Conservation (phyloP, 1,284 basidiomycete species). For the Apiotrichum mycotoxinovorans region DNA sequence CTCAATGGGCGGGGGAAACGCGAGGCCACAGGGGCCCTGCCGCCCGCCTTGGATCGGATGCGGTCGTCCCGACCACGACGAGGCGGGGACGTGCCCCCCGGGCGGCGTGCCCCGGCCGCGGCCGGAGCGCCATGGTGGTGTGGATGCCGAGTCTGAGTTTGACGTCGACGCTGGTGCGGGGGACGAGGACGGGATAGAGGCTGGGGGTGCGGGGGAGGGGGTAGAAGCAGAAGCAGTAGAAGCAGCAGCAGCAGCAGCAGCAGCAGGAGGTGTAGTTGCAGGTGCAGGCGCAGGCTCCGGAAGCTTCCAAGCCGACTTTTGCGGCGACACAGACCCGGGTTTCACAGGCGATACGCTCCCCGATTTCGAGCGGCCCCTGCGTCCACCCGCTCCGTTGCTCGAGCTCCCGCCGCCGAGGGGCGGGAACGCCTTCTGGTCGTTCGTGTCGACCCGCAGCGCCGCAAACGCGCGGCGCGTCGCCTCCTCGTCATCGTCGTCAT, state of each 20-base stretch:
- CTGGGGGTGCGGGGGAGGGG: background rate
- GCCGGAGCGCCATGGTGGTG: background rate
- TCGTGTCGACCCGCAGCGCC: constrained; percentile 15
- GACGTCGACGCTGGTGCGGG: background rate
- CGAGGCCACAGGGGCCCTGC: constrained; percentile 35
- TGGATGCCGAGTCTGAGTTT: background rate
- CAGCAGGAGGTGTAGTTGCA: background rate
- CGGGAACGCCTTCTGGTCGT: constrained; percentile 18
- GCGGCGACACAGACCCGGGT: background rate
- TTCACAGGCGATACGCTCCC: constrained; percentile 1
- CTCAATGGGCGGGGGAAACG: constrained; percentile 33
- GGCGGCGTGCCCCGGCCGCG: background rate
- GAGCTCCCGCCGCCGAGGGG: constrained; percentile 14
- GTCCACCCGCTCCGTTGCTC: background rate
- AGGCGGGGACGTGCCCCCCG: background rate
- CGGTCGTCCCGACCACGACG: constrained; percentile 7
- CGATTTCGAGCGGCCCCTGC: background rate
- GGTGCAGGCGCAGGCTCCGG: background rate
- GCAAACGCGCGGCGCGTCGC: constrained; percentile 29
- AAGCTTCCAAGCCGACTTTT: constrained; percentile 4
- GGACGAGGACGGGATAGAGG: background rate
- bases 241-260: too few species aligned
- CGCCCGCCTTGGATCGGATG: constrained; percentile 41
- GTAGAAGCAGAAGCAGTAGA: too few species aligned
- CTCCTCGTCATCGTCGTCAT: constrained; percentile 27